Percentiles rank a stretch among this genome's conserved stretches.
These are phyloP conservation scores for Seiridium unicorne DNA, from an alignment of 2,329 filamentous ascomycete genomes.

Conservation along the genomic window DNA sequence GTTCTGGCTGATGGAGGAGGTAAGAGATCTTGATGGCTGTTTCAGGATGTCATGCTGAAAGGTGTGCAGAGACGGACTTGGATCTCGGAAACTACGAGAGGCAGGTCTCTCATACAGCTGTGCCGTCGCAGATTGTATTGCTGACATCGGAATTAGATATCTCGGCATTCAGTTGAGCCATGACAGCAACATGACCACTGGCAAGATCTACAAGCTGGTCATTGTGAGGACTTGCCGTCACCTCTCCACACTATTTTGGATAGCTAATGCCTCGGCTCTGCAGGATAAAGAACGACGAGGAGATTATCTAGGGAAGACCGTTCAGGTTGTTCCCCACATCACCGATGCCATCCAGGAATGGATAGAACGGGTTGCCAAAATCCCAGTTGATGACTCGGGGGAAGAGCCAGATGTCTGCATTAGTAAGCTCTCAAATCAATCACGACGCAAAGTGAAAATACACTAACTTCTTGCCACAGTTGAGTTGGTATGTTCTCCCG, in stretches of 20 bases:
- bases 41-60: conserved; percentile 10
- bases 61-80: conserved; percentile 40
- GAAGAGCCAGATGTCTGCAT: conserved; percentile 91
- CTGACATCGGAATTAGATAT: conserved; percentile 33
- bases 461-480: too few species aligned
- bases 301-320: conserved; percentile 84
- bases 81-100: conserved; percentile 59
- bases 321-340: conserved; percentile 90
- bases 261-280: conserved; percentile 11
- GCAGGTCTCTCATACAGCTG: not conserved
- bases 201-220: conserved; percentile 91
- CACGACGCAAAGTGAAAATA: too few species aligned
- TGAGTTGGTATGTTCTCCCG: too few species aligned
- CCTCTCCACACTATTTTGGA: not conserved
- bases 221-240: conserved; percentile 53
- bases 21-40: not conserved
- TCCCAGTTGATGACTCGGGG: conserved; percentile 82
- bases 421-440: conserved; percentile 47
- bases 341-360: conserved; percentile 90
- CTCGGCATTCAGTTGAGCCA: conserved; percentile 77
- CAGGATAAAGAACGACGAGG: conserved; percentile 44
- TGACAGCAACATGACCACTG: conserved; percentile 96
- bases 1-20: conserved; percentile 78
- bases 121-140: not conserved
- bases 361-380: conserved; percentile 81